Base-by-base conservation (phyloP, 2,329 filamentous ascomycete genomes). In the Nannizzia gypsea region DNA sequence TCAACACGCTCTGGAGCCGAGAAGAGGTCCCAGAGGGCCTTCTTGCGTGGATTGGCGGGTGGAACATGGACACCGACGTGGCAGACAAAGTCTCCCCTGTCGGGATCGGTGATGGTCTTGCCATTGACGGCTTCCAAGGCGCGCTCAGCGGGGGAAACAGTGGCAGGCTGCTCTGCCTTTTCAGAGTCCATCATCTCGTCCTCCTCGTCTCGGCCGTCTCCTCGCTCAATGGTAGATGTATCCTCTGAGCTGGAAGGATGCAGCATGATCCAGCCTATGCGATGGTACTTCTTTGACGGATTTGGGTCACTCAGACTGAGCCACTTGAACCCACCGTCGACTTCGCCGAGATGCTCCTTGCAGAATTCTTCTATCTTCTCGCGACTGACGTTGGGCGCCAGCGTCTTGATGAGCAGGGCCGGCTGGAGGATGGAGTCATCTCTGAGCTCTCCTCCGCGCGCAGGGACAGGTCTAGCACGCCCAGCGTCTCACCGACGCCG, bases 231-330 rank as follows among this genome's bases (percentile, higher is more conserved):
- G 11, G 84, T 80, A 54, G 81, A 78, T 4, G 80, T 75, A 22
- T 81, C 78, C 60, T 95, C 89, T 0, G 87, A 80, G 11, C 8
- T 4, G 13, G 84, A 84, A 5, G 90, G 87, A 58, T 97, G 88
- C 8, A 99, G 81, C 81, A 97, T 93, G 62, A 99, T 95, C 92
- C 95, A 99, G 22, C 93, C 93, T 73, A 99, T 97, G 22, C 93
- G 87, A 71, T 99, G 93, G 69, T 91, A 99, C 64, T 95, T 88
- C 76, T 99, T 99, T 68, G 90, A 87, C 1, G 93, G 93, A 69
- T 99, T 99, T 0, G 93, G 93, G 68, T 99, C 93, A 66, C 91
- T 96, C 56, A 99, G 81, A 36, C 92, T 97, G 3, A 99, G 80
- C 85, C 92, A 97, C 70, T 92, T 95, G 77, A 93, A 96, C 1